These are phyloP conservation scores for Pterulicium gracile DNA, from an alignment of 1,284 basidiomycete species.

Conservation along the genomic window DNA sequence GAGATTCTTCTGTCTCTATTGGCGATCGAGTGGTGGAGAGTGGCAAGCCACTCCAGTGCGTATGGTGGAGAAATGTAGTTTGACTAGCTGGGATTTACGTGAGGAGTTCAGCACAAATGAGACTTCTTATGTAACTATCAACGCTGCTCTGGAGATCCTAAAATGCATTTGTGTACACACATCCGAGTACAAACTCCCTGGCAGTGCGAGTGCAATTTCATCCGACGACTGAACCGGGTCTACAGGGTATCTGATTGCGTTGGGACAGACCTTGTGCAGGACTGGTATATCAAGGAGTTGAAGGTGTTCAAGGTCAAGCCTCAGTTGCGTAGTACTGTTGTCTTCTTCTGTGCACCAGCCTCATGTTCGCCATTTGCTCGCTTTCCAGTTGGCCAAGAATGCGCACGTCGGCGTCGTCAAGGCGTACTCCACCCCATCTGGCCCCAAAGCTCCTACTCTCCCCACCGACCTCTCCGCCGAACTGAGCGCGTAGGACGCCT, in stretches of 20 bases:
- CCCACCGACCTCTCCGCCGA: slow-evolving; percentile 77
- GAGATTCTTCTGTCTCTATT: too few species aligned
- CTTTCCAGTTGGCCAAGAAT: slow-evolving; percentile 54
- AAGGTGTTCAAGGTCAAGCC: slow-evolving; percentile 76
- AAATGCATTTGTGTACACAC: too few species aligned
- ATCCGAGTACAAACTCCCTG: too few species aligned
- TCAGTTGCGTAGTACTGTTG: too few species aligned
- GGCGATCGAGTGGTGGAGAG: too few species aligned
- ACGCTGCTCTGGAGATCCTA: too few species aligned
- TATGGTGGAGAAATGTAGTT: too few species aligned
- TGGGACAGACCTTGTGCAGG: slow-evolving; percentile 77
- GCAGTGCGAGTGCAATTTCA: slow-evolving; percentile 19
- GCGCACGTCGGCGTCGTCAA: slow-evolving; percentile 79
- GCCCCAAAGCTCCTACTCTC: slow-evolving; percentile 59
- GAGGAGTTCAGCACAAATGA: too few species aligned
- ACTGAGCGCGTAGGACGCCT: slow-evolving; percentile 68
- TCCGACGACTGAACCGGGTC: slow-evolving; percentile 4
- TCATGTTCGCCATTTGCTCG: slow-evolving; percentile 5
- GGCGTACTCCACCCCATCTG: slow-evolving; percentile 54
- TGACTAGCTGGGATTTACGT: too few species aligned
- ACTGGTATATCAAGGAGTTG: slow-evolving; percentile 84
- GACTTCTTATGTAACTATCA: too few species aligned
- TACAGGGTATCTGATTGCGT: slow-evolving; percentile 28
- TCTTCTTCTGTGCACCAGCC: slow-evolving; percentile 11
- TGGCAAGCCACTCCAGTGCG: too few species aligned